Evolutionary conservation across 257 asterid genomes (phyloP), one percentile per base, ranked within the genome.

Genomic region (Solanum etuberosum): DNA sequence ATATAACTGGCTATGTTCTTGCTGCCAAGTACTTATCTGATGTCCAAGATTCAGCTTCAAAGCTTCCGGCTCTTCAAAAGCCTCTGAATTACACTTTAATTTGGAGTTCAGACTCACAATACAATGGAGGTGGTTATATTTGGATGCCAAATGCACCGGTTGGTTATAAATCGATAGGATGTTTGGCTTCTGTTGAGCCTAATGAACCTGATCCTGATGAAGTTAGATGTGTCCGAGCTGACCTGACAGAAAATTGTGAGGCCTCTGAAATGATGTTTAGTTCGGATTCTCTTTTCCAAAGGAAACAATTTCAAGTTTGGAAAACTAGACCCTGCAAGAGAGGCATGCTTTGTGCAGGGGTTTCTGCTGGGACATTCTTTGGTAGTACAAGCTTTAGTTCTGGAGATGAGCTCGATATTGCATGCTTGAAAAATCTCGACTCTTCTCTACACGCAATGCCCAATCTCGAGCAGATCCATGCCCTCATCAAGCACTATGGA

Each of bases 81-180:
- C 99, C 99, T 90, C 90, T 93, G 32, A 83, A 80, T 91, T 96
- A 93, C 91, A 88, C 91, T 23, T 88, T 94, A 73, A 87, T 94
- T 20, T 95, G 95, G 94, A 91, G 89, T 80, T 86, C 90, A 15
- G 85, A 88, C 43, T 92, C 93, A 85, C 37, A 14, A 63, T 86
- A 85, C 61, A 83, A 92, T 74, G 95, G 91, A 67, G 31, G 81
- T n/a, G 98, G 96, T 89, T 93, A 87, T 73, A 86, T 96, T 89
- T 96, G 99, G 98, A 91, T 92, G 31, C 99, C 98, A 40, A 93
- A 91, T 91, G 93, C 98, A 59, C 98, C 98, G 0, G 48, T 23
- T 34, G 98, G 97, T 68, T 96, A 96, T 85, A 93, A 90, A 73
- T 76, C 98, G 1, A 88, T 88, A 91, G 99, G 98, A 23, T 93